phyloP scores from a whole-genome alignment of 164 flowering plant genomes.

The Liriodendron chinense region DNA sequence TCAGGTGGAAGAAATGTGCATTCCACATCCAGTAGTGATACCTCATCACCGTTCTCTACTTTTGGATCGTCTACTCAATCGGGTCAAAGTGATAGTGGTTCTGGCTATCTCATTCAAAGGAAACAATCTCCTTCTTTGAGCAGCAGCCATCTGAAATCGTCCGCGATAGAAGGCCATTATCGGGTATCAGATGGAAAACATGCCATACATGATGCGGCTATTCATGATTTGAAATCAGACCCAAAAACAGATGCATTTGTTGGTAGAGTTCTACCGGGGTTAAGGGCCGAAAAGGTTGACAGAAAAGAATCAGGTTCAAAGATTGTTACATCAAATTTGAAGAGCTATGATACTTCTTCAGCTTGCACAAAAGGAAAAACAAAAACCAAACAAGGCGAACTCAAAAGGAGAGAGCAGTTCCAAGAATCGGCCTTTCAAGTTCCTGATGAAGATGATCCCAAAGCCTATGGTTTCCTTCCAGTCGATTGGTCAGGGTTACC shows the following conservation, averaged over 20 bases:
- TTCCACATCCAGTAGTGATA: background rate
- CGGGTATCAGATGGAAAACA: constrained; percentile 17
- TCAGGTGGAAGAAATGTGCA: constrained; percentile 14
- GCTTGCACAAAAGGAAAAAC: background rate
- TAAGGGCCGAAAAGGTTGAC: constrained; percentile 10
- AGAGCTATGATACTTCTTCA: background rate
- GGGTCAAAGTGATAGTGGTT: constrained; percentile 9
- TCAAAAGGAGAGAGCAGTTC: constrained; percentile 15
- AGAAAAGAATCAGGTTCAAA: constrained; percentile 19
- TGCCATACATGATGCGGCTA: constrained; percentile 8
- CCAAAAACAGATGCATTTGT: constrained; percentile 14
- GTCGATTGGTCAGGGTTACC: constrained; percentile 19
- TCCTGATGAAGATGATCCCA: constrained; percentile 23
- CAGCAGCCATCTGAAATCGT: constrained; percentile 12
- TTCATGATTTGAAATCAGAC: constrained; percentile 22
- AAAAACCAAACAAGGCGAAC: background rate
- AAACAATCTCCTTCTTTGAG: constrained; percentile 15
- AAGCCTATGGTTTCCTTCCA: background rate
- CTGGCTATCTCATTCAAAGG: constrained; percentile 15
- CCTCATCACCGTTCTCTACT: constrained; percentile 14
- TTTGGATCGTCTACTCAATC: constrained; percentile 21
- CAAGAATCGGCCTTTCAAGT: constrained; percentile 16
- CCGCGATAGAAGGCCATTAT: constrained; percentile 19
- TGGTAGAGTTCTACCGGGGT: constrained; percentile 17
- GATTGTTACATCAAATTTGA: background rate